Base-by-base conservation (phyloP, 2,329 filamentous ascomycete species). In the Bipolaris oryzae region DNA sequence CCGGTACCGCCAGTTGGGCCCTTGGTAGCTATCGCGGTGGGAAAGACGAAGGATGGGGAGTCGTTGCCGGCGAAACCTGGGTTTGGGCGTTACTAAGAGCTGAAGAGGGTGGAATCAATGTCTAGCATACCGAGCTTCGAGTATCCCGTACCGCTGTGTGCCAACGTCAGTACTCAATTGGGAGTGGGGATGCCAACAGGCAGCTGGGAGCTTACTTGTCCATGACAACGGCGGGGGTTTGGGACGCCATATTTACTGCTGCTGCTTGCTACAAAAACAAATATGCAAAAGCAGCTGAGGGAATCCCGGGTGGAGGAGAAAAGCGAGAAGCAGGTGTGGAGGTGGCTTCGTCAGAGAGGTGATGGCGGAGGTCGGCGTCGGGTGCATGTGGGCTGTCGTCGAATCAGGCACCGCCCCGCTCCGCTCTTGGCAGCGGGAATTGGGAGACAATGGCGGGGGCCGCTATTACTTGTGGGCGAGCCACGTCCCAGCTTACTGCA, bases 161-260 rank as follows among this genome's bases (percentile, higher is more conserved):
- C 73, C 45, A 60, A 47, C 51, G 71, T 74, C 63, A 75, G 73
- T 74, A 73, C 68, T 67, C 68, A 64, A 69, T 70, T 42, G 67
- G 69, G 62, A 63, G 50, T 57, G 54, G 63, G 60, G 58, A 50
- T 60, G 67, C 57, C 63, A 62, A 62, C 63, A 66, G 71, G 67
- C 67, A 68, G 66, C 63, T 57, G 62, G 62, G 58, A 74, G 85
- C 92, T 81, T 89, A 97, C 95, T 99, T 99, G 95, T 99, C 95
- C 94, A 99, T 99, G 92, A 99, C 95, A 97, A 99, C 95, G 91
- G 95, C 95, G 74, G 95, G 95, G 77, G 95, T 98, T 87, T 98
- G 94, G 82, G 90, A 90, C 77, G 95, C 94, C 95, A 99, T 99
- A 72, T 76, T 83, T 70, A 66, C 63, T 62, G 66, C 63, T 63